Percentiles rank a stretch among this genome's conserved stretches.
phyloP scores from a whole-genome alignment of 139 green algal genomes.

The Tetraselmis striata region DNA sequence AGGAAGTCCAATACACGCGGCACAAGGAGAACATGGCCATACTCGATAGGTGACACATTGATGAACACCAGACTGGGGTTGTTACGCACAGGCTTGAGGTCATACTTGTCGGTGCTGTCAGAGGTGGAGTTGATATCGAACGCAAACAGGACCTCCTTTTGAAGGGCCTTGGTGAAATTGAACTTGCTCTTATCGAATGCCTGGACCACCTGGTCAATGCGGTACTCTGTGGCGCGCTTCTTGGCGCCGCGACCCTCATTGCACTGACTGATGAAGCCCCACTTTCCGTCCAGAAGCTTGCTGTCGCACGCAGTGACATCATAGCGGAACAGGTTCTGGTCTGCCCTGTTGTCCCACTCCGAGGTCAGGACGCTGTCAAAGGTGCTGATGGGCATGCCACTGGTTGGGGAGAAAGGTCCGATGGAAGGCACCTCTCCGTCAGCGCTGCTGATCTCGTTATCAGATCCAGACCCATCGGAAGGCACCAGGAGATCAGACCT shows the following conservation, averaged over 20 bases:
- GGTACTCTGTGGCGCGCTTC: constrained; percentile 95
- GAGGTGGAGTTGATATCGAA: constrained; percentile 53
- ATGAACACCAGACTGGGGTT: constrained; percentile 88
- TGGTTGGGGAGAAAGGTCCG: not conserved
- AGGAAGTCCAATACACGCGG: constrained; percentile 71
- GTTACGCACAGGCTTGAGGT: constrained; percentile 6
- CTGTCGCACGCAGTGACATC: constrained; percentile 86
- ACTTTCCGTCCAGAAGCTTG: constrained; percentile 70
- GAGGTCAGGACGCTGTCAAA: not conserved
- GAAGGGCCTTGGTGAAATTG: constrained; percentile 94
- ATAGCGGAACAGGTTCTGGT: constrained; percentile 76
- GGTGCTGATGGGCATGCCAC: not conserved
- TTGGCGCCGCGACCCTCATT: constrained; percentile 92
- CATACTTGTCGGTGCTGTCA: constrained; percentile 3
- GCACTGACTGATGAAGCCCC: constrained; percentile 87
- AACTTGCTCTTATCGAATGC: constrained; percentile 91
- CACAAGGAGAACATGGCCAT: constrained; percentile 95
- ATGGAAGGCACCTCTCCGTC: not conserved
- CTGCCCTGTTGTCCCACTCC: not conserved
- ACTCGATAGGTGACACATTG: constrained; percentile 98
- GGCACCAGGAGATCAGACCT: too few relatives aligned
- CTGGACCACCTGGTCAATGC: constrained; percentile 83
- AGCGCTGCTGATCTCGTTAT: not conserved
- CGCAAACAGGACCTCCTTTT: constrained; percentile 87
- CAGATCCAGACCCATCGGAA: not conserved